A percentile compares a stretch with the other conserved stretches of the same genome.
phyloP scores from a whole-genome alignment of 2,329 filamentous ascomycete genomes.

The Ilyonectria mors-panacis region DNA sequence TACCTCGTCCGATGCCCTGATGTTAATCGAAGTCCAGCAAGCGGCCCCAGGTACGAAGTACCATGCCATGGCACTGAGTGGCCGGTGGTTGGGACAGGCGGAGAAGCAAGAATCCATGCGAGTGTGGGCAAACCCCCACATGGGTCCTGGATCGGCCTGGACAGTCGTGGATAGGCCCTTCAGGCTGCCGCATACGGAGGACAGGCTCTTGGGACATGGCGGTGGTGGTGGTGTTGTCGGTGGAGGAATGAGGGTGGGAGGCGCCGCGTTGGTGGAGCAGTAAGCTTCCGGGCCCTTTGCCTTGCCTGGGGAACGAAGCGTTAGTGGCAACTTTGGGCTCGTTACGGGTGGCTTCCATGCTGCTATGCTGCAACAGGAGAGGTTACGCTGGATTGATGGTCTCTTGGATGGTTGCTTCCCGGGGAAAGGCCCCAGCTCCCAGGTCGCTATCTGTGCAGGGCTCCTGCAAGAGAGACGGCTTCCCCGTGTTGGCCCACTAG shows the following conservation, averaged over 20 bases:
- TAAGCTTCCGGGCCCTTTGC: constrained; percentile 3
- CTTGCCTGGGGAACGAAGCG: constrained; percentile 9
- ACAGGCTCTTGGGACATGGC: background rate
- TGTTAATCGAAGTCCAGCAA: background rate
- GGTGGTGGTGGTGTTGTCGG: constrained; percentile 8
- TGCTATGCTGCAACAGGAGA: constrained; percentile 1
- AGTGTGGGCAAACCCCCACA: constrained; percentile 23
- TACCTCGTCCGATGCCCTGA: background rate
- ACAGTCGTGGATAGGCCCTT: background rate
- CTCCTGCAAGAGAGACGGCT: constrained; percentile 41
- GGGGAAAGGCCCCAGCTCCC: constrained; percentile 35
- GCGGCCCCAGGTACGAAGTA: constrained; percentile 5
- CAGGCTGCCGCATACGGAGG: background rate
- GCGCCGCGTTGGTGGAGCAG: constrained; percentile 11
- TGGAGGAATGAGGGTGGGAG: constrained; percentile 6
- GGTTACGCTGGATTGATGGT: background rate
- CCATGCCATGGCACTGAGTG: background rate
- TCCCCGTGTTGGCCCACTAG: constrained; percentile 41
- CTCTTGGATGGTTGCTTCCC: constrained; percentile 23
- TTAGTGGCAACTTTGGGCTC: constrained; percentile 27
- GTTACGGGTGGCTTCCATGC: background rate
- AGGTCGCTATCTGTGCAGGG: constrained; percentile 38
- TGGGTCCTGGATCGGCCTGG: constrained; percentile 1
- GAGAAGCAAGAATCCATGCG: constrained; percentile 21
- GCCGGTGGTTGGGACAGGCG: background rate